Evolutionary conservation across 2,329 filamentous ascomycete genomes (phyloP), one percentile per base, ranked within the genome.

Genomic region (Ilyonectria destructans): DNA sequence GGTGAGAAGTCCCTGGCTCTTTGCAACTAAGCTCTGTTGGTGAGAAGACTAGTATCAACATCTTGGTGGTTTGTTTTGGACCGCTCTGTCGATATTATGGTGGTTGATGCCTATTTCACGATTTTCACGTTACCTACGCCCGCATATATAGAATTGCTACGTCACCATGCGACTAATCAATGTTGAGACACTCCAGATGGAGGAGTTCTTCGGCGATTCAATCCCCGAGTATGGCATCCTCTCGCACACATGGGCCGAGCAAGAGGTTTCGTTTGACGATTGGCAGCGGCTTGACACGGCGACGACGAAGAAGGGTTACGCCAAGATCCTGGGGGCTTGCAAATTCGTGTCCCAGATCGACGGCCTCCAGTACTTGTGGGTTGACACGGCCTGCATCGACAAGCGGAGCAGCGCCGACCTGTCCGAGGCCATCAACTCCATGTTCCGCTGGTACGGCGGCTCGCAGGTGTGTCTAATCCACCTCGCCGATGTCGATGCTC

Each of bases 381-480:
- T 67, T 5, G 69, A 71, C 6, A 71, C 62, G 13, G 68, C 60
- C 15, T 71, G 69, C 43, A 71, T 71, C 29, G 67, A 71, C 40
- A 71, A 71, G 48, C 63, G 67, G 2, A 71, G 66, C 57, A 72
- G 70, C 37, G 68, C 70, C 4, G 70, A 72, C 19, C 55, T 72
- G 3, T 72, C 71, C 3, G 72, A 74, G 52, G 69, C 70, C 35
- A 74, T 74, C 63, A 73, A 74, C 76, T 59, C 70, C 35, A 72
- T 72, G 70, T 72, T 69, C 33, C 62, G 52, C 37, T 72, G 70
- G 70, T 72, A 72, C 9, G 89, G 60, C 29, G 12, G 62, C 10
- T 61, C 72, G 5, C 40, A 64, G 5, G 45, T 51, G 46, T 74
- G 72, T 49, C 63, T 65, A 17, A 69, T 67, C 1, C 63, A 70